A percentile compares a stretch with the other conserved stretches of the same genome.
Evolutionary conservation across 2,329 filamentous ascomycete species (phyloP).

Genomic region (Pseudogymnoascus sp.): DNA sequence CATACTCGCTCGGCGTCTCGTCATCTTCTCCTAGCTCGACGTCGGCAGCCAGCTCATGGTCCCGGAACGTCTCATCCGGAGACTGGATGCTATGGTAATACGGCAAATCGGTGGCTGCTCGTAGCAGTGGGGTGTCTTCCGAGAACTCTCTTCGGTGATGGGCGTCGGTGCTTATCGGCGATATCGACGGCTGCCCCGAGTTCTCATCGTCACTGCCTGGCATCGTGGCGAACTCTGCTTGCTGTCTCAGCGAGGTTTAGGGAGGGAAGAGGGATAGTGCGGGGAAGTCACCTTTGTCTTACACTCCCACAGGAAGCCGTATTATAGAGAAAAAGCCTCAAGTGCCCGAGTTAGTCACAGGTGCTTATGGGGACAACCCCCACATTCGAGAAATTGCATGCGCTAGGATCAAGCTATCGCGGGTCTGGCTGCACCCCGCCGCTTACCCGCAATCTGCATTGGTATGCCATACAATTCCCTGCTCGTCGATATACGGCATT

Average conservation of each 20-base stretch:
- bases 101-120: slow-evolving; percentile 8
- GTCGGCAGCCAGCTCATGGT: slow-evolving; percentile 14
- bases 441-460: neutral
- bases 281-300: neutral
- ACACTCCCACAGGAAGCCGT: neutral
- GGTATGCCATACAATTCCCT: neutral
- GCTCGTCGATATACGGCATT: neutral
- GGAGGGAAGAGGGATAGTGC: neutral
- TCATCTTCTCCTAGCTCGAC: slow-evolving; percentile 16
- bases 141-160: neutral
- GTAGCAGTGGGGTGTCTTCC: slow-evolving; percentile 7
- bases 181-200: neutral
- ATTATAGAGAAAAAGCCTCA: neutral
- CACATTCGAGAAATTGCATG: slow-evolving; percentile 1
- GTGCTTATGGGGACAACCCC: neutral
- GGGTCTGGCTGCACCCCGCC: slow-evolving; percentile 3
- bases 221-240: slow-evolving; percentile 1
- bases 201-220: neutral
- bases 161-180: neutral
- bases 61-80: slow-evolving; percentile 10
- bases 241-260: neutral
- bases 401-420: slow-evolving; percentile 4
- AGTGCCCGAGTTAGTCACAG: neutral
- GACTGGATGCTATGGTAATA: slow-evolving; percentile 9
- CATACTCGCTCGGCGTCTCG: neutral